Evolutionary conservation across 805 yeast species (phyloP), one percentile per base, ranked within the genome.

Genomic region (Tetrapisispora pingtungensis): DNA sequence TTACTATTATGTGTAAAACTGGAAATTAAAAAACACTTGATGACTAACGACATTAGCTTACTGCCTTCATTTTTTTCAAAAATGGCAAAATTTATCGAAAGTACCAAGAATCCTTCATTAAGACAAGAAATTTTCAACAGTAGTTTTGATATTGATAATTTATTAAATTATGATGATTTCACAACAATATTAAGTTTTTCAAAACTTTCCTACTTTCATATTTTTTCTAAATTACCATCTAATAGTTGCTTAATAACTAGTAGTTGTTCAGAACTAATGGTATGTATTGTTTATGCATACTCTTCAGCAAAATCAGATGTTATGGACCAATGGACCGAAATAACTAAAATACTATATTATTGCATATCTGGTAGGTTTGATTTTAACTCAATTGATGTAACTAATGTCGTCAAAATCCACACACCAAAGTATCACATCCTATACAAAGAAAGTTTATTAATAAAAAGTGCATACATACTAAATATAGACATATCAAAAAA

Each of bases 381-480:
- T 8, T 26, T 5, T 7, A 24, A 33, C 3, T 10, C 30, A n/a
- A 20, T 27, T 3, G 13, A 7, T 40, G 10, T 40, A 39, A 31
- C 26, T 8, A 15, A 37, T 3, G 13, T 17, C 10, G 18, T 33
- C 24, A 37, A n/a, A 13, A 35, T 12, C 8, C 4, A 19, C 14
- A 36, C 46, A 1, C 43, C 40, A 24, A 52, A 49, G 26, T 37
- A 47, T 34, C 61, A 61, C 38, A 51, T 54, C 13, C 48, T 64
- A 10, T 50, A 52, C 18, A 46, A 43, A 7, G 58, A 60, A 19
- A 67, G 62, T 36, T 43, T 55, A 0, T 52, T 69, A 36, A 55
- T 69, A 2, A 66, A 58, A 46, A 45, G 64, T 3, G 56, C 56
- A 14, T 69, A 63, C 48, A 61, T 57, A 26, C 48, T 69, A 8